These are phyloP conservation scores for Boletus barrowsii DNA, from an alignment of 768 basidiomycete species.

Conservation along the genomic window DNA sequence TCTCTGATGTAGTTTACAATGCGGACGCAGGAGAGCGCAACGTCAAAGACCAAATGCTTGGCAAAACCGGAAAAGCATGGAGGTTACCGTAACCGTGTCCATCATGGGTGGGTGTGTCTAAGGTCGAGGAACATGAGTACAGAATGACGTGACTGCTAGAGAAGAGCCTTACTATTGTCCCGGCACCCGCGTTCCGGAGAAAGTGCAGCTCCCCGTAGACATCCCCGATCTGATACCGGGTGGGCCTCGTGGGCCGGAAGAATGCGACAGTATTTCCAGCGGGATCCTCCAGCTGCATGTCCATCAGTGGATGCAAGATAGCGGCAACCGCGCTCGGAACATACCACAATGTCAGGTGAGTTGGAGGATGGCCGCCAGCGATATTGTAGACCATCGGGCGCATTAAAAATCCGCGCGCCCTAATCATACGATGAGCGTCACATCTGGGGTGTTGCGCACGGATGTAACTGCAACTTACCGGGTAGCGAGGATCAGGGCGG, in stretches of 20 bases:
- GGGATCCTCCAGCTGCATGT: conserved; percentile 65
- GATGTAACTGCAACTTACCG: conserved; percentile 41
- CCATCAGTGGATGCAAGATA: conserved; percentile 5
- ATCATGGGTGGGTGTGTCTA: conserved; percentile 88
- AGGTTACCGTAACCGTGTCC: conserved; percentile 82
- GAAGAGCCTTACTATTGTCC: conserved; percentile 63
- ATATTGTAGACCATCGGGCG: conserved; percentile 79
- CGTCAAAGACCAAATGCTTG: conserved; percentile 45
- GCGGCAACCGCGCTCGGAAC: conserved; percentile 23
- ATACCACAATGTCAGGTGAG: conserved; percentile 57
- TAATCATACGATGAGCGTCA: conserved; percentile 27
- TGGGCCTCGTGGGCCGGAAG: conserved; percentile 73
- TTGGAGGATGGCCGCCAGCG: conserved; percentile 72
- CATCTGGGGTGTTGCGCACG: conserved; percentile 8
- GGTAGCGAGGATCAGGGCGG: conserved; percentile 59
- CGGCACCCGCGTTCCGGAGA: conserved; percentile 71
- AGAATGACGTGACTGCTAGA: conserved; percentile 15
- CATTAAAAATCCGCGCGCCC: conserved; percentile 71
- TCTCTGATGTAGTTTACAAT: conserved; percentile 31
- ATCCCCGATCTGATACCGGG: conserved; percentile 82
- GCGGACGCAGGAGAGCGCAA: conserved; percentile 22
- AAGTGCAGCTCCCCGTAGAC: conserved; percentile 86
- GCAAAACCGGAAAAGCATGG: conserved; percentile 83
- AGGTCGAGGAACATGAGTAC: conserved; percentile 22
- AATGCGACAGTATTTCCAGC: conserved; percentile 70